A percentile compares a stretch with the other conserved stretches of the same genome.
These are phyloP conservation scores for Venustampulla echinocandica DNA, from an alignment of 495 filamentous ascomycete genomes.

Conservation along the genomic window DNA sequence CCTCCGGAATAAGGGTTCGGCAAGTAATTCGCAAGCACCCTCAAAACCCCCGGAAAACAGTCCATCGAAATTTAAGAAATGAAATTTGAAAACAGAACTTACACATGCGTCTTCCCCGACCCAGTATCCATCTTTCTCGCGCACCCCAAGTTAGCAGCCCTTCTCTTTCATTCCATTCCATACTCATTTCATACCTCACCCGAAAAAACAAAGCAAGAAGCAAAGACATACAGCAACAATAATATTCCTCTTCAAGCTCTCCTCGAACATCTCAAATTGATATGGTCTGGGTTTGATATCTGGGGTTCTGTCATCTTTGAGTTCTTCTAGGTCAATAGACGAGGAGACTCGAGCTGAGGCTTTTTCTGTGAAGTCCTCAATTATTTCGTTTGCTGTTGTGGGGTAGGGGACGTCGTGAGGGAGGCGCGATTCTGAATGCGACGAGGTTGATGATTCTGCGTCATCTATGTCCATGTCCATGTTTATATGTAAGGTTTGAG, in stretches of 20 bases:
- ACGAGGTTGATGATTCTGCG: not conserved
- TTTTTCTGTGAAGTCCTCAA: slow-evolving; percentile 6
- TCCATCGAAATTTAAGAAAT: not conserved
- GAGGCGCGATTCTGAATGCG: not conserved
- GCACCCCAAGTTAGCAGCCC: too few species aligned
- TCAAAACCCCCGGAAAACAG: too few species aligned
- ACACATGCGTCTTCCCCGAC: slow-evolving; percentile 89
- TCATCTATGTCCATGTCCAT: too few species aligned
- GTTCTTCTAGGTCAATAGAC: not conserved
- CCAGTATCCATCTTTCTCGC: slow-evolving; percentile 87
- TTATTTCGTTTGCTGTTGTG: not conserved
- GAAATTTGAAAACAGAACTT: slow-evolving; percentile 27
- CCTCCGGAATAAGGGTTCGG: too few species aligned
- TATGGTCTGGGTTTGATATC: slow-evolving; percentile 52
- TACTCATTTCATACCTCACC: slow-evolving; percentile 42
- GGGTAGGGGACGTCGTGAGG: too few species aligned
- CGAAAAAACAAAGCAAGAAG: too few species aligned
- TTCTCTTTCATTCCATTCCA: too few species aligned
- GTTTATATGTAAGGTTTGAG: too few species aligned
- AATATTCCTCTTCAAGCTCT: slow-evolving; percentile 68
- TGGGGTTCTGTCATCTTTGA: slow-evolving; percentile 6
- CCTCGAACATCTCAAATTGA: slow-evolving; percentile 85
- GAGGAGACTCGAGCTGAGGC: not conserved
- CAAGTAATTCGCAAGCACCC: too few species aligned
- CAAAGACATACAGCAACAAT: slow-evolving; percentile 85